These are phyloP conservation scores for Talaromyces albobiverticillius DNA, from an alignment of 2,329 filamentous ascomycete genomes.

Conservation along the genomic window DNA sequence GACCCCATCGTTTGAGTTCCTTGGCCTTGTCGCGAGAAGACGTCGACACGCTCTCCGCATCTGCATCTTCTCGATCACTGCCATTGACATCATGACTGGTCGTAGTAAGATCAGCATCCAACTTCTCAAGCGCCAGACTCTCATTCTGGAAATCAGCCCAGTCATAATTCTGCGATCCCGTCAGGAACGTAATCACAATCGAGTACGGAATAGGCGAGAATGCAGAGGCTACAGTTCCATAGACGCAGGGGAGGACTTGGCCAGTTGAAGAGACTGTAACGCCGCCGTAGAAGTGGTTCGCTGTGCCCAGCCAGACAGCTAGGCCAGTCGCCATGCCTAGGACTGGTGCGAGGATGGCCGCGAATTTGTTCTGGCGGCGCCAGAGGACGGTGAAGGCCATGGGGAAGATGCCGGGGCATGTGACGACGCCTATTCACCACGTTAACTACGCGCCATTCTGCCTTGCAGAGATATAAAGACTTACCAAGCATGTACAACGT, in stretches of 20 bases:
- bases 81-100: constrained; percentile 15
- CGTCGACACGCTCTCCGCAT: constrained; percentile 5
- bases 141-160: constrained; percentile 39
- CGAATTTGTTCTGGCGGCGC: constrained; percentile 48
- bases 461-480: neutral
- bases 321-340: constrained; percentile 52
- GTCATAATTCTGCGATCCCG: constrained; percentile 40
- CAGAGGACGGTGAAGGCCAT: constrained; percentile 55
- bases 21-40: constrained; percentile 25
- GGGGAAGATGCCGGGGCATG: constrained; percentile 54
- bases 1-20: constrained; percentile 47
- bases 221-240: constrained; percentile 53
- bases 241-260: constrained; percentile 50
- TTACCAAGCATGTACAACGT: constrained; percentile 52
- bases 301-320: constrained; percentile 52
- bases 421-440: constrained; percentile 43
- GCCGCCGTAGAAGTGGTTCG: constrained; percentile 46
- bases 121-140: constrained; percentile 26
- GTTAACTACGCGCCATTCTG: neutral
- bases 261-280: constrained; percentile 51
- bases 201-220: constrained; percentile 53
- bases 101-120: constrained; percentile 24
- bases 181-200: constrained; percentile 45
- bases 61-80: constrained; percentile 1
- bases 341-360: constrained; percentile 51